These are phyloP conservation scores for Phytopythium delawarense DNA, from an alignment of 352 stramenopile species.

Conservation along the genomic window DNA sequence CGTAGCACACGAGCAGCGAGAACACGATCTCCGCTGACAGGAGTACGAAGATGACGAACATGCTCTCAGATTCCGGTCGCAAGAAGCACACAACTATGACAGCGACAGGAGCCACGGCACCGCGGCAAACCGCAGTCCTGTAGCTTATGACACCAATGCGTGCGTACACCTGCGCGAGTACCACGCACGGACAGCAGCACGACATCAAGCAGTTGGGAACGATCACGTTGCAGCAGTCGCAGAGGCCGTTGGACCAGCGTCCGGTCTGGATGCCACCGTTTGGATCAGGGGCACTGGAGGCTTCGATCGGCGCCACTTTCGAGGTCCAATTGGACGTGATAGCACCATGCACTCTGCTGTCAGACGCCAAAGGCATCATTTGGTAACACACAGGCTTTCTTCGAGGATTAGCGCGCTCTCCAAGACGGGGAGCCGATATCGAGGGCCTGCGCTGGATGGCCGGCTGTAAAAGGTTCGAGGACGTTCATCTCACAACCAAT, in stretches of 20 bases:
- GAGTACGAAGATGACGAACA: constrained; percentile 16
- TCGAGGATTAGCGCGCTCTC: too few species aligned
- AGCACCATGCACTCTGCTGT: not conserved
- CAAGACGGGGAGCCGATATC: too few species aligned
- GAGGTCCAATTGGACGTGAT: not conserved
- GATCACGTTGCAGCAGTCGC: constrained; percentile 21
- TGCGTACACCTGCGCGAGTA: constrained; percentile 29
- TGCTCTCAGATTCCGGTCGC: constrained; percentile 1
- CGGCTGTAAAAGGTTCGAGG: too few species aligned
- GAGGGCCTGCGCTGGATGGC: too few species aligned
- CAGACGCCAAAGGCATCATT: too few species aligned
- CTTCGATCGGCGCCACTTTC: not conserved
- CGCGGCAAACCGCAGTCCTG: not conserved
- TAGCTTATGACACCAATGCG: constrained; percentile 25
- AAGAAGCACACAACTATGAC: constrained; percentile 24
- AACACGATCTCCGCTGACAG: constrained; percentile 2
- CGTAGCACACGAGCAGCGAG: constrained; percentile 1
- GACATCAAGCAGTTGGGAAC: constrained; percentile 30
- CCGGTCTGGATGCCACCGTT: constrained; percentile 6
- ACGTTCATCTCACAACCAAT: too few species aligned
- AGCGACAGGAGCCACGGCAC: not conserved
- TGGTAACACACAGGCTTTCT: too few species aligned
- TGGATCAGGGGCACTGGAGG: not conserved
- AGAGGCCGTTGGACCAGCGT: constrained; percentile 19
- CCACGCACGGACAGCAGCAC: constrained; percentile 25